phyloP scores from a whole-genome alignment of 2,329 filamentous ascomycete genomes.

The Cryphonectria parasitica region DNA sequence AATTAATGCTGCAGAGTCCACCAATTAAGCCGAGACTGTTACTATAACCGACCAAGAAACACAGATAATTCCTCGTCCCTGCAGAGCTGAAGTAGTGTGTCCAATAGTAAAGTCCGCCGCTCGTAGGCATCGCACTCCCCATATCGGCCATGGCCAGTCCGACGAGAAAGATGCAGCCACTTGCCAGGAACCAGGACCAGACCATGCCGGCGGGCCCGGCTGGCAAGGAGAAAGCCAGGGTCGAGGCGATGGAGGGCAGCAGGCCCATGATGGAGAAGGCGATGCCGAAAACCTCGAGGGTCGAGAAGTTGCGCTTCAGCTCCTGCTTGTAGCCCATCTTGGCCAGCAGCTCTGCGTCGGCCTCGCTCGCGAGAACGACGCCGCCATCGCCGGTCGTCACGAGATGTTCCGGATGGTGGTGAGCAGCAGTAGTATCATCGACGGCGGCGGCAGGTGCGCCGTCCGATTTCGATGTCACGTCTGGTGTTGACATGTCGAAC shows the following conservation, averaged over 20 bases:
- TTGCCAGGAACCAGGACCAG: conserved; percentile 65
- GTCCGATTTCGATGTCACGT: conserved; percentile 20
- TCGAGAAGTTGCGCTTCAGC: conserved; percentile 63
- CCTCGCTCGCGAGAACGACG: conserved; percentile 32
- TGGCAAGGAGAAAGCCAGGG: conserved; percentile 61
- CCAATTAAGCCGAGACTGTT: conserved; percentile 65
- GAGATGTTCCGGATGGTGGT: conserved; percentile 25
- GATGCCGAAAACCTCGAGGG: conserved; percentile 65
- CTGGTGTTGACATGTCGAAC: conserved; percentile 20
- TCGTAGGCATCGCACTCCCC: conserved; percentile 60
- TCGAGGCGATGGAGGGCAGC: conserved; percentile 63
- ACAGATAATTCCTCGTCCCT: conserved; percentile 59
- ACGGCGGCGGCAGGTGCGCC: conserved; percentile 3
- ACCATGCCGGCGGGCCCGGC: conserved; percentile 65
- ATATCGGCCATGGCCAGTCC: conserved; percentile 62
- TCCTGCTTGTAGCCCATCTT: conserved; percentile 55
- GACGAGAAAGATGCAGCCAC: conserved; percentile 60
- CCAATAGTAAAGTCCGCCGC: conserved; percentile 51
- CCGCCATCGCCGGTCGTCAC: conserved; percentile 30
- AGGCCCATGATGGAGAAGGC: conserved; percentile 65
- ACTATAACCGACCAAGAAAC: conserved; percentile 63
- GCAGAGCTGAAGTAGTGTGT: conserved; percentile 59
- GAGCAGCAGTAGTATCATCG: not conserved
- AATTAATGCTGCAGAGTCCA: conserved; percentile 65
- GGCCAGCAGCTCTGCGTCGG: conserved; percentile 28